Percentiles rank a stretch among this genome's conserved stretches.
Evolutionary conservation across 441 rosid genomes (phyloP).

Genomic region (Jatropha multifida): DNA sequence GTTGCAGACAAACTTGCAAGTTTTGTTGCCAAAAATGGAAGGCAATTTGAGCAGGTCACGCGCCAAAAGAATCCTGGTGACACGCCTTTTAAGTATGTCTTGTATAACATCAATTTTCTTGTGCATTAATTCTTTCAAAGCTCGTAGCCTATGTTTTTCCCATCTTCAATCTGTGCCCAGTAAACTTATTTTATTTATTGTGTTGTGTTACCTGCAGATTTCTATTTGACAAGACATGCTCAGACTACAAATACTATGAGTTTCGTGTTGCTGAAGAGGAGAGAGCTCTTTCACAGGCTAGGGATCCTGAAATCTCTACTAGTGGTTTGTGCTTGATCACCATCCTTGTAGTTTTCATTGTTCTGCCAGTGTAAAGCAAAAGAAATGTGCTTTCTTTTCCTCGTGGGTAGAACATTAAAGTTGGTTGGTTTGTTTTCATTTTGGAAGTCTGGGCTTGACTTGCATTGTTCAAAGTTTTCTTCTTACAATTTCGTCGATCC

Average conservation of each 20-base stretch:
- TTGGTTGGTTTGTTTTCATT: neutral
- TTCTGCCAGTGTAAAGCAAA: neutral
- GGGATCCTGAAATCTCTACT: constrained; percentile 45
- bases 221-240: constrained; percentile 73
- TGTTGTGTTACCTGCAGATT: constrained; percentile 48
- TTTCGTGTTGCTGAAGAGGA: constrained; percentile 83
- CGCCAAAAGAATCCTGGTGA: constrained; percentile 97
- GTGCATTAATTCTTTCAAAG: constrained; percentile 5
- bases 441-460: neutral
- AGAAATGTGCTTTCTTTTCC: neutral
- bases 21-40: constrained; percentile 96
- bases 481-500: neutral
- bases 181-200: constrained; percentile 10
- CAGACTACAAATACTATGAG: constrained; percentile 81
- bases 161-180: neutral
- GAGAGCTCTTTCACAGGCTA: constrained; percentile 47
- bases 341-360: neutral
- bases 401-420: neutral
- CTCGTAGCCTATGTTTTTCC: constrained; percentile 1
- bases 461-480: neutral
- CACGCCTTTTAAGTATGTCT: constrained; percentile 83
- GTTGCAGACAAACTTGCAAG: constrained; percentile 95
- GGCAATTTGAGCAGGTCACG: constrained; percentile 87
- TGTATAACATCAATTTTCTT: constrained; percentile 1
- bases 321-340: constrained; percentile 42